Evolutionary conservation across 1,284 basidiomycete species (phyloP), one percentile per base, ranked within the genome.

Genomic region (Marasmius fiardii): DNA sequence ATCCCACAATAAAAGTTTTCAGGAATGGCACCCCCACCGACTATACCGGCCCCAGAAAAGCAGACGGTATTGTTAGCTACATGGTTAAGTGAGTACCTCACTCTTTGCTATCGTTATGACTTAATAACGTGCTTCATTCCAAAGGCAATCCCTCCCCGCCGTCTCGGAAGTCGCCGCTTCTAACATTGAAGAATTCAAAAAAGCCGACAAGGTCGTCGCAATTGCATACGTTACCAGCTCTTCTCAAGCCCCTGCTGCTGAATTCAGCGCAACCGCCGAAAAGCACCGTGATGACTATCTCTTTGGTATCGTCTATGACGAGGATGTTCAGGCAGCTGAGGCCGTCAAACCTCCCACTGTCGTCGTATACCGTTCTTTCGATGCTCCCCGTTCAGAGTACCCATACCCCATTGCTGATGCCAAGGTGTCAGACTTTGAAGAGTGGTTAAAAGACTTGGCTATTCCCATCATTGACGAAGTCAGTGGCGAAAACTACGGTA

Each of bases 41-140:
- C 54, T 99, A 99, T 75, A 74, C 69, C 59, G 97, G 97, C 49
- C 90, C 94, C 44, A 83, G 97, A 57, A 93, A 98, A 74, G 88
- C 94, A 16, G 97, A 99, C 63, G 96, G 97, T 31, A 99, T 99
- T 67, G 79, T 98, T 71, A 88, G 86, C 70, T 98, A 98, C 81
- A 98, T 99, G 97, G 73, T 85, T 79, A 98, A 99, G 95, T 95
- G 63, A 65, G 89, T 77, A 20, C 14, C 21, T 33, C 4, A 11
- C 24, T 20, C 33, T 18, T n/a, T 35, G 7, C 28, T 20, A 7
- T 49, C 4, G 45, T 21, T 52, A 41, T 43, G 23, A 23, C 21
- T 20, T 3, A 45, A 50, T 57, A 12, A 60, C n/a, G n/a, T n/a
- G 59, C 57, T 60, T 52, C 61, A 28, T 51, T 50, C 44, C 45